These are phyloP conservation scores for Cucumis hystrix DNA, from an alignment of 306 rosid species.

Conservation along the genomic window DNA sequence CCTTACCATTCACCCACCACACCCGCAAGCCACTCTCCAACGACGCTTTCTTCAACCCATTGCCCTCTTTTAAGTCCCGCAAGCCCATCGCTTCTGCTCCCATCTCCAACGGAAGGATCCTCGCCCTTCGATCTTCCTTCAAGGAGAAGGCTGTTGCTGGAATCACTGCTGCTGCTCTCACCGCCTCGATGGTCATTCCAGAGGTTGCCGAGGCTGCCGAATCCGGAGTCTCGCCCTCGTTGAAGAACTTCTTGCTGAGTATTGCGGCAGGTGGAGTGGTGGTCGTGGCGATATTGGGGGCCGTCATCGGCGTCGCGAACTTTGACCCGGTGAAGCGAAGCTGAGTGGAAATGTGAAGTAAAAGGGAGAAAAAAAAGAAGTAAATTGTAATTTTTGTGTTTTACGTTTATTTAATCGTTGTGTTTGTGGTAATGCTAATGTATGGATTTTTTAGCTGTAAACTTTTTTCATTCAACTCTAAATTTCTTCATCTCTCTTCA, in stretches of 20 bases:
- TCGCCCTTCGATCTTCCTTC: constrained; percentile 43
- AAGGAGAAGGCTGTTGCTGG: constrained; percentile 83
- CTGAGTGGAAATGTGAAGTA: constrained; percentile 12
- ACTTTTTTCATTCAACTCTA: no score
- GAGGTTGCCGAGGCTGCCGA: constrained; percentile 86
- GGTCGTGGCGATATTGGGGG: constrained; percentile 45
- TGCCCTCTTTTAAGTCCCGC: constrained; percentile 29
- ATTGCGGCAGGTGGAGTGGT: constrained; percentile 82
- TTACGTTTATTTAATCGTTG: no score
- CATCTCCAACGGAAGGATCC: constrained; percentile 26
- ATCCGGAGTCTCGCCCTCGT: constrained; percentile 54
- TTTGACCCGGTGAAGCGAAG: constrained; percentile 87
- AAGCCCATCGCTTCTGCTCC: constrained; percentile 28
- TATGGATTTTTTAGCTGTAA: no score
- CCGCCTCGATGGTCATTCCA: constrained; percentile 69
- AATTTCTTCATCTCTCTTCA: no score
- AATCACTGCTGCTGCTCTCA: constrained; percentile 55
- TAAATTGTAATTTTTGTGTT: not conserved
- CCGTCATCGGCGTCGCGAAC: constrained; percentile 67
- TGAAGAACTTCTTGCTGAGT: constrained; percentile 95
- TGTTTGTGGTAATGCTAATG: no score
- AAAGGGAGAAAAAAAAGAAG: not conserved
- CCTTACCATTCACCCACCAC: not conserved
- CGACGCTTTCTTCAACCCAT: constrained; percentile 46
- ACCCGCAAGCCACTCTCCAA: not conserved